A percentile compares a stretch with the other conserved stretches of the same genome.
Evolutionary conservation across 2,329 filamentous ascomycete species (phyloP).

Genomic region (Niveomyces coronatus): DNA sequence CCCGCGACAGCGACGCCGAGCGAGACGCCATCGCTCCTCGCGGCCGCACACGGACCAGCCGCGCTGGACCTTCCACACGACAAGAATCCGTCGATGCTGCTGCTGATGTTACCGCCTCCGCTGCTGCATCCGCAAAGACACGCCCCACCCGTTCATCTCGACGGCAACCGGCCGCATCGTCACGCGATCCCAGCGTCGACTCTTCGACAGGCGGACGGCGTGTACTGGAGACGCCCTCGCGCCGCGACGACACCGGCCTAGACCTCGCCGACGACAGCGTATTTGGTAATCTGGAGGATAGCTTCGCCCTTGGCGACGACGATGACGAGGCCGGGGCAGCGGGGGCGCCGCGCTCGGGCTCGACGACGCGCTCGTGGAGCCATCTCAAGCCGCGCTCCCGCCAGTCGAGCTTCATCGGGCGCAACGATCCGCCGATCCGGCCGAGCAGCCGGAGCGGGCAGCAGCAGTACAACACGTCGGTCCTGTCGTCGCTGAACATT

Average conservation of each 20-base stretch:
- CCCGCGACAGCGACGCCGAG: conserved; percentile 13
- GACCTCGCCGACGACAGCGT: conserved; percentile 38
- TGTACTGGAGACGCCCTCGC: conserved; percentile 22
- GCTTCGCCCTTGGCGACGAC: conserved; percentile 33
- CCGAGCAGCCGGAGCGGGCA: conserved; percentile 39
- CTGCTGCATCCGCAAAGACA: conserved; percentile 14
- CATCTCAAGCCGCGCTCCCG: conserved; percentile 36
- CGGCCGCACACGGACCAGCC: conserved; percentile 14
- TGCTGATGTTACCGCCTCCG: conserved; percentile 16
- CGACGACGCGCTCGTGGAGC: conserved; percentile 36
- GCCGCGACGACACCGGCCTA: conserved; percentile 35
- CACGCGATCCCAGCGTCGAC: conserved; percentile 18
- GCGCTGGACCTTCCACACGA: conserved; percentile 1
- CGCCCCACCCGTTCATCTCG: conserved; percentile 9
- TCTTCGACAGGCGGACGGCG: conserved; percentile 29
- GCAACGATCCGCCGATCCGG: conserved; percentile 40
- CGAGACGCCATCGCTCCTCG: conserved; percentile 17
- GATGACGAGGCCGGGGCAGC: conserved; percentile 19
- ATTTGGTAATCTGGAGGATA: conserved; percentile 35
- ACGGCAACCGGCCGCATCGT: conserved; percentile 9
- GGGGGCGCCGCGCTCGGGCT: conserved; percentile 27
- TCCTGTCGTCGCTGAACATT: conserved; percentile 42
- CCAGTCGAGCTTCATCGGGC: conserved; percentile 40
- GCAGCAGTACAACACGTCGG: conserved; percentile 27
- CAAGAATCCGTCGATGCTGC: conserved; percentile 10